Percentiles rank a stretch among this genome's conserved stretches.
Conservation (phyloP, 163 green algal genomes). For the Prototheca wickerhamii region DNA sequence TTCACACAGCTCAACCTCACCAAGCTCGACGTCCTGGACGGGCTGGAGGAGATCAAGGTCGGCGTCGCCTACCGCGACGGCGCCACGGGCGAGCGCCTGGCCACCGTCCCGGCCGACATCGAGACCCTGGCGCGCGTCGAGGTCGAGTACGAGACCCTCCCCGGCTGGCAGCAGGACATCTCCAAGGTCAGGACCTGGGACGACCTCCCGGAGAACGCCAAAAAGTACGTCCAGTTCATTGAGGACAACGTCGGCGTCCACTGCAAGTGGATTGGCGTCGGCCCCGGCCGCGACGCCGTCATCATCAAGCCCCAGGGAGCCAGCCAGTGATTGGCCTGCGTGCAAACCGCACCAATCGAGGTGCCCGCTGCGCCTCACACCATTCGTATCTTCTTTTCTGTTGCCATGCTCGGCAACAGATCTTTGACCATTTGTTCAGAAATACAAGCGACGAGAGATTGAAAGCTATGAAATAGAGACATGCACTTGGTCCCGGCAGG, state of each 20-base stretch:
- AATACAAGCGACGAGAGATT: too few species aligned
- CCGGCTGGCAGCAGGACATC: conserved; percentile 94
- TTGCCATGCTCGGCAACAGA: too few species aligned
- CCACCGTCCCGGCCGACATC: conserved; percentile 65
- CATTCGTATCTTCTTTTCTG: too few species aligned
- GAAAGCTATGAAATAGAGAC: too few species aligned
- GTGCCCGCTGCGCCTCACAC: too few species aligned
- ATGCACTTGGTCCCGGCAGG: too few species aligned
- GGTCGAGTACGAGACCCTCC: conserved; percentile 92
- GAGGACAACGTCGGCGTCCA: conserved; percentile 80
- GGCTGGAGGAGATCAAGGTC: conserved; percentile 86
- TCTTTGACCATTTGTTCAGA: too few species aligned
- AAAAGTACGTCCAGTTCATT: conserved; percentile 47
- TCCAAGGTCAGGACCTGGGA: conserved; percentile 59
- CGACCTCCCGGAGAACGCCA: conserved; percentile 66
- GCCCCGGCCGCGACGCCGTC: conserved; percentile 89
- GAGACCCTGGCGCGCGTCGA: conserved; percentile 50
- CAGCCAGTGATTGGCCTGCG: not conserved
- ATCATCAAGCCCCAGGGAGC: conserved; percentile 74
- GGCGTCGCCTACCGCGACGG: conserved; percentile 44
- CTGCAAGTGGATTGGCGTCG: conserved; percentile 94
- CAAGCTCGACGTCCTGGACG: conserved; percentile 94
- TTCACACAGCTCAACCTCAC: conserved; percentile 97
- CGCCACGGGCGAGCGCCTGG: conserved; percentile 17
- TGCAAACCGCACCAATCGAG: not conserved